phyloP scores from a whole-genome alignment of 345 rosid genomes.

The Linum lewisii region DNA sequence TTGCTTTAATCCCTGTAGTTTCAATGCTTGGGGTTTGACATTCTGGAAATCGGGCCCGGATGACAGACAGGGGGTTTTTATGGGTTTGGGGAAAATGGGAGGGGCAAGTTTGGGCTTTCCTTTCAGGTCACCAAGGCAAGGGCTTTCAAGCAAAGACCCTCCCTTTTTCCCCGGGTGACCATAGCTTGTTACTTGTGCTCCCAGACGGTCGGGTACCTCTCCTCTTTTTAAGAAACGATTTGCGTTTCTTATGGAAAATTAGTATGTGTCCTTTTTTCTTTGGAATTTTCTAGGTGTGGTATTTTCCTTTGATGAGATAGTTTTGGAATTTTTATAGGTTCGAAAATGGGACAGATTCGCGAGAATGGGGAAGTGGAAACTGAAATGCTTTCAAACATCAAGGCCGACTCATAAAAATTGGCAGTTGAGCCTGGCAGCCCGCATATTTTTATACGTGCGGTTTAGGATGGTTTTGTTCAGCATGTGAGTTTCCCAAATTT shows the following conservation, averaged over 20 bases:
- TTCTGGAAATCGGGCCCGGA: slow-evolving; percentile 81
- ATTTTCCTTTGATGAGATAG: not conserved
- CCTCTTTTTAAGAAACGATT: not conserved
- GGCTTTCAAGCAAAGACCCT: slow-evolving; percentile 80
- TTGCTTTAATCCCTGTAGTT: slow-evolving; percentile 73
- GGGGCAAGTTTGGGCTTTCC: slow-evolving; percentile 49
- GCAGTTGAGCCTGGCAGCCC: slow-evolving; percentile 92
- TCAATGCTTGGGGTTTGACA: slow-evolving; percentile 49
- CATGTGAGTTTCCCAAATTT: no score
- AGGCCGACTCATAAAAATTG: slow-evolving; percentile 66
- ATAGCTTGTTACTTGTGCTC: slow-evolving; percentile 81
- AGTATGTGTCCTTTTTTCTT: not conserved
- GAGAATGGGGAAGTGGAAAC: slow-evolving; percentile 58
- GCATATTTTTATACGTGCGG: slow-evolving; percentile 72
- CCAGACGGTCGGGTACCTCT: slow-evolving; percentile 75
- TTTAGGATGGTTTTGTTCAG: slow-evolving; percentile 89
- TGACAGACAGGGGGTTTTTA: slow-evolving; percentile 49
- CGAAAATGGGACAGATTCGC: slow-evolving; percentile 61
- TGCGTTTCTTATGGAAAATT: not conserved
- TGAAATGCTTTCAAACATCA: slow-evolving; percentile 45
- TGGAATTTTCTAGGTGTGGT: not conserved
- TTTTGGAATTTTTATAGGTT: slow-evolving; percentile 32
- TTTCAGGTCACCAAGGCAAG: slow-evolving; percentile 59
- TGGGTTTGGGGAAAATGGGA: slow-evolving; percentile 89
- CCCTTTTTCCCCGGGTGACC: slow-evolving; percentile 77